Base-by-base conservation (phyloP, 768 basidiomycete species). In the Mycena crocata region DNA sequence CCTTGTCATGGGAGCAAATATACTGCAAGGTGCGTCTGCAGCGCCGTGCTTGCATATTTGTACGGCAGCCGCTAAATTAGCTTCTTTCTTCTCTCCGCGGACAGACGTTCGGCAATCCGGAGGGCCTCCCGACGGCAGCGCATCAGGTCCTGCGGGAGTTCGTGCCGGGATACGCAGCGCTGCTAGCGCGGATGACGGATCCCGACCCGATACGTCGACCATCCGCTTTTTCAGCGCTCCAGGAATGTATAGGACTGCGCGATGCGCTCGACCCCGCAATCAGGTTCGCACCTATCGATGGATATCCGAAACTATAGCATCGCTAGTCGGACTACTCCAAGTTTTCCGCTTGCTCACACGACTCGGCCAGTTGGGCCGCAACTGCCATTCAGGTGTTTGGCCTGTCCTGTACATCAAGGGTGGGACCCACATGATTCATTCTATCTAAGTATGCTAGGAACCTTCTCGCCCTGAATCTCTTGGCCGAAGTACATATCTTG, bases 41-140 rank as follows among this genome's bases (percentile, higher is more conserved):
- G 45, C 54, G 23, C 39, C 28, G 23, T n/a, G 5, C 3, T 37
- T 24, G 37, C 26, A 56, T 5, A 35, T 46, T 34, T 37, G 10
- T 9, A 9, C 19, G 5, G 13, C 15, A 24, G 28, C 28, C 19
- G 31, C 40, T 23, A 51, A 17, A 40, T 52, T 40, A 40, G 21
- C 37, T 35, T 2, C 50, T 40, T 28, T 6, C 10, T 44, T 39
- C 39, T 14, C 55, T 49, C 44, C 49, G 34, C 54, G 45, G 31
- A 14, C 57, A 69, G 63, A 69, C 68, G 30, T 69, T 69, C 58
- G 68, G 68, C 9, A 69, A 69, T 34, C 68, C 63, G 31, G 44
- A 52, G 1, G 26, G 30, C 40, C 63, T 64, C 23, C 63, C 58
- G 52, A 59, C 63, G 5, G 54, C 68, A 9, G 68, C 68, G 32